Evolutionary conservation across 1,284 basidiomycete species (phyloP).

Genomic region (Heterobasidion occidentale): DNA sequence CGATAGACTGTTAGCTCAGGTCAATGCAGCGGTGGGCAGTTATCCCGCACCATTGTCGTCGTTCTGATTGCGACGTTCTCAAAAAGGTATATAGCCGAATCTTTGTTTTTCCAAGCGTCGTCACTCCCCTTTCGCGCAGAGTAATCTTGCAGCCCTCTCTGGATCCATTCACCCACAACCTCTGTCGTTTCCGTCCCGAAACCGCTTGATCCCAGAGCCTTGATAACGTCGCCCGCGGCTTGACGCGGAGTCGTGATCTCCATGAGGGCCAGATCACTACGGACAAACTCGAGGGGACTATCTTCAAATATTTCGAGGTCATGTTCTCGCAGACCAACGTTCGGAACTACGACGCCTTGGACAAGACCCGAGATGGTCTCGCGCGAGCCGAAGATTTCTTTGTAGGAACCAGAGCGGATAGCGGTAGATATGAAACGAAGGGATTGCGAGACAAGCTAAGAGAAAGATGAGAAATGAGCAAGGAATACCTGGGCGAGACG

Average conservation of each 20-base stretch:
- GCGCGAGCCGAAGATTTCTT: slow-evolving; percentile 57
- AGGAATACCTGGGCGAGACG: slow-evolving; percentile 16
- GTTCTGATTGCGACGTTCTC: slow-evolving; percentile 89
- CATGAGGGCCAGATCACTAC: slow-evolving; percentile 77
- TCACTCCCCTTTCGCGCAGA: slow-evolving; percentile 46
- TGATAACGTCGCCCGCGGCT: slow-evolving; percentile 88
- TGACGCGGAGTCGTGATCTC: slow-evolving; percentile 78
- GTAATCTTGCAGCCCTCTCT: slow-evolving; percentile 61
- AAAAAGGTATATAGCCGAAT: slow-evolving; percentile 92
- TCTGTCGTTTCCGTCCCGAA: slow-evolving; percentile 80
- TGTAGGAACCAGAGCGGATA: slow-evolving; percentile 81
- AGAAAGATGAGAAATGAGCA: not conserved
- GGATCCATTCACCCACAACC: slow-evolving; percentile 82
- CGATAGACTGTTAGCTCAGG: not conserved
- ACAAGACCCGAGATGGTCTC: slow-evolving; percentile 82
- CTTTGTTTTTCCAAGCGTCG: slow-evolving; percentile 89
- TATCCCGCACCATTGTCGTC: slow-evolving; percentile 59
- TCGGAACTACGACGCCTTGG: slow-evolving; percentile 90
- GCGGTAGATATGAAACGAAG: slow-evolving; percentile 90
- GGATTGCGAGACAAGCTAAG: slow-evolving; percentile 85
- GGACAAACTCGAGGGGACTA: slow-evolving; percentile 93
- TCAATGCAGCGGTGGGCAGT: not conserved
- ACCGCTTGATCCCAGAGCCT: slow-evolving; percentile 74
- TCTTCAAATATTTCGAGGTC: slow-evolving; percentile 98
- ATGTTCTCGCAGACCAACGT: slow-evolving; percentile 81